Base-by-base conservation (phyloP, 2,329 filamentous ascomycete species). In the Fusarium lyarnte region DNA sequence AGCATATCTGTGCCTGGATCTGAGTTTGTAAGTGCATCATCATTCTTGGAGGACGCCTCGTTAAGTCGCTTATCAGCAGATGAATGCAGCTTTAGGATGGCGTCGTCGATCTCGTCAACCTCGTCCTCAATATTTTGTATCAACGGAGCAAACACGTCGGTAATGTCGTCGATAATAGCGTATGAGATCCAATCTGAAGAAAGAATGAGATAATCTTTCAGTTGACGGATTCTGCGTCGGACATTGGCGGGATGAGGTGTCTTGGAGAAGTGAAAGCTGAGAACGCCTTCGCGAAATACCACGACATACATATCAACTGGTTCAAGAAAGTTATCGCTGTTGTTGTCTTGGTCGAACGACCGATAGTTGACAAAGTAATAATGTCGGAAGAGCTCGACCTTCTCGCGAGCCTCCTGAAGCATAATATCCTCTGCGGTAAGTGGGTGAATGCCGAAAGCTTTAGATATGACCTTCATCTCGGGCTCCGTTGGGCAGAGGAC, bases 341-440 rank as follows among this genome's bases (percentile, higher is more conserved):
- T 92, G 68, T 91, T 90, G 79, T 99, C 96, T 81, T 98, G 96
- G 80, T 99, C 96, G 79, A 99, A 99, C 1, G 94, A 97, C 21
- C 96, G 93, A 81, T 99, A 99, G 81, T 97, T 98, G 83, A 99
- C 94, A 78, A 99, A 98, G 82, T 99, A 99, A 84, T 99, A 99
- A 80, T 97, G 93, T 38, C 94, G 92, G 86, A 99, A 99, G 2
- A 99, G 87, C 81, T 99, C 96, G 2, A 99, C 96, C 83, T 99
- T 99, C 79, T 99, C 96, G 27, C 96, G 95, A 43, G 95, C 93
- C 84, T 99, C 96, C 81, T 98, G 94, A 85, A 98, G 92, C 88
- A 98, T 92, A 77, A 99, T 98, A 79, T 99, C 96, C 81, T 99
- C 96, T 4, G 94, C 92, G 0, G 96, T 99, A 65, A 99, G 85